Evolutionary conservation across 2,329 filamentous ascomycete species (phyloP), one percentile per base, ranked within the genome.

Genomic region (Hypoxylon sp.): DNA sequence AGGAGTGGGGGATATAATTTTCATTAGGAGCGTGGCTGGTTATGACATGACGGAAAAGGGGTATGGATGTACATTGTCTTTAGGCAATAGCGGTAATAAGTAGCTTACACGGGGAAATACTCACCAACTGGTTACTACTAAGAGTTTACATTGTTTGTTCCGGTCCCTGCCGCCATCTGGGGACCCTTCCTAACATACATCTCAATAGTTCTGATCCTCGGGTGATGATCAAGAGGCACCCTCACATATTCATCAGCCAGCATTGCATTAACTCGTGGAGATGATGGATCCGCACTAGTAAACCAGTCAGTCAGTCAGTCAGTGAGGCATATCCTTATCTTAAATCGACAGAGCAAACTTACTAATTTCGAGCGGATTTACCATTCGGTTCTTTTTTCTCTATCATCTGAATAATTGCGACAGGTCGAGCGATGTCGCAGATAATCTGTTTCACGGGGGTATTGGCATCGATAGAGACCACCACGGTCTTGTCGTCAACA

Each of bases 401-500:
- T 12, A 23, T 29, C 11, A 23, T 8, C 70, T 73, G 77, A 9
- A 79, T 71, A 57, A 79, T 74, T 0, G 71, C 72, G 2, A 67
- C 73, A 1, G 78, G 78, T 1, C 74, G 72, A 1, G 75, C 74
- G 9, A 79, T 64, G 45, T 80, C 77, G 46, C 74, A 69, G 5
- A 78, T 63, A 34, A 79, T 74, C 57, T 79, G 75, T 47, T 71
- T 71, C 3, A 79, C 70, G 2, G 77, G 76, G 3, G 74, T 65
- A 23, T 72, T 69, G 1, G 76, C 70, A 11, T 29, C 29, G 19
- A 78, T 59, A 3, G 74, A 70, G 16, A 79, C 50, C 7, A 79
- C 70, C 4, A 78, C 45, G 19, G 54, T 75, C 5, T 58, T 48
- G 6, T 75, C 71, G 61, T 78, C 75, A 1, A 78, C 66, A 37